Evolutionary conservation across 495 filamentous ascomycete species (phyloP).

Genomic region (Lichenothelia convexa): DNA sequence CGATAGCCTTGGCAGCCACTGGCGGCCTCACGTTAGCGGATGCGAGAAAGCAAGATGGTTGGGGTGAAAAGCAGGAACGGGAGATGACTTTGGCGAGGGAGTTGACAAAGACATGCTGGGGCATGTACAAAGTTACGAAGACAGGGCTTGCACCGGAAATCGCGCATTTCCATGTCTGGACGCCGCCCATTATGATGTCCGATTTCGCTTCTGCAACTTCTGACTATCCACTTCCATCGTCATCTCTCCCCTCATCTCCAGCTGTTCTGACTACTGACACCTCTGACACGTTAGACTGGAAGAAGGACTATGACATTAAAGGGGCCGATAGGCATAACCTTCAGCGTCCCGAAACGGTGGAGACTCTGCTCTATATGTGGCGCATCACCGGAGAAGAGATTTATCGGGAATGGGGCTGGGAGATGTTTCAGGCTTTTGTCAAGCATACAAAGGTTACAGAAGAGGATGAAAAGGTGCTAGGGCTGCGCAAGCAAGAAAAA

Average conservation of each 20-base stretch:
- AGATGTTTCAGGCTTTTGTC: slow-evolving; percentile 88
- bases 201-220: slow-evolving; percentile 20
- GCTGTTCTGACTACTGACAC: slow-evolving; percentile 23
- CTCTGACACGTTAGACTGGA: slow-evolving; percentile 40
- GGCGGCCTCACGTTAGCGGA: slow-evolving; percentile 55
- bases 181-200: slow-evolving; percentile 38
- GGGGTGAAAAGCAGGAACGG: slow-evolving; percentile 63
- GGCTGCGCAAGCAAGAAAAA: no score
- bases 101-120: slow-evolving; percentile 94
- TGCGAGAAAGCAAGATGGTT: slow-evolving; percentile 48
- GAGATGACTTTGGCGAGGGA: slow-evolving; percentile 72
- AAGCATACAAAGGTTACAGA: slow-evolving; percentile 61
- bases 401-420: slow-evolving; percentile 95
- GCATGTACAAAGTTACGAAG: slow-evolving; percentile 73
- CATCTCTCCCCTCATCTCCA: background rate
- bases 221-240: slow-evolving; percentile 1
- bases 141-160: slow-evolving; percentile 90
- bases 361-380: slow-evolving; percentile 97
- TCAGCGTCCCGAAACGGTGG: slow-evolving; percentile 90
- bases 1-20: slow-evolving; percentile 77
- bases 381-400: slow-evolving; percentile 80
- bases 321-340: slow-evolving; percentile 67
- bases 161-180: slow-evolving; percentile 61
- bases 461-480: no score
- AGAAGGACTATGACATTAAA: slow-evolving; percentile 61